These are phyloP conservation scores for Handroanthus guayacan DNA, from an alignment of 257 asterid species.

Conservation along the genomic window DNA sequence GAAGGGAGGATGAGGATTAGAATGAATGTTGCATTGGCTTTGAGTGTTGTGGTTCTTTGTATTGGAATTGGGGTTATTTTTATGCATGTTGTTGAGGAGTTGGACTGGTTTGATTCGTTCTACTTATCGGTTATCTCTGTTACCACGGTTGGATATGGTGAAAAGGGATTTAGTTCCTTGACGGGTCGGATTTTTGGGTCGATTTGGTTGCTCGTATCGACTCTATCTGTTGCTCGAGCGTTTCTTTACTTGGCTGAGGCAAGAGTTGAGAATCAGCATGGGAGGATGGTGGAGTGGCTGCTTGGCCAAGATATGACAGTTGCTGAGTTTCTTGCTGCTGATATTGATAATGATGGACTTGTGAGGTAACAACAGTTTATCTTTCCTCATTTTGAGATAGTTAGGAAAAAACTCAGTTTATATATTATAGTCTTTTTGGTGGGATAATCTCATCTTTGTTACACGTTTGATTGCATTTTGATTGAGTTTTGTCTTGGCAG, in stretches of 20 bases:
- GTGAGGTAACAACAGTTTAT: slow-evolving; percentile 48
- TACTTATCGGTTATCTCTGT: slow-evolving; percentile 75
- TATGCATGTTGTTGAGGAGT: slow-evolving; percentile 67
- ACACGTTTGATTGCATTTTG: background rate
- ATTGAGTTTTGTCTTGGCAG: background rate
- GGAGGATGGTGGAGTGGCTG: slow-evolving; percentile 73
- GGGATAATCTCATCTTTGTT: background rate
- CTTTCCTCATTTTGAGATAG: background rate
- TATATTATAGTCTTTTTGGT: background rate
- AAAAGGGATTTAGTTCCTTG: slow-evolving; percentile 62
- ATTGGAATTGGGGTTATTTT: slow-evolving; percentile 63
- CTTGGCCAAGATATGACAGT: slow-evolving; percentile 74
- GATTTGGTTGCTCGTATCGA: slow-evolving; percentile 71
- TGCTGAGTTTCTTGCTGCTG: slow-evolving; percentile 71
- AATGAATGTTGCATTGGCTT: slow-evolving; percentile 69
- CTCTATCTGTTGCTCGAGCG: slow-evolving; percentile 78
- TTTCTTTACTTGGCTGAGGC: slow-evolving; percentile 80
- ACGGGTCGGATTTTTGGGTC: slow-evolving; percentile 69
- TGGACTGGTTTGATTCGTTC: slow-evolving; percentile 64
- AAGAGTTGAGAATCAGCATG: slow-evolving; percentile 66
- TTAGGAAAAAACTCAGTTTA: background rate
- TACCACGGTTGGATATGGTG: slow-evolving; percentile 79
- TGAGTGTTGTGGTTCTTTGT: slow-evolving; percentile 68
- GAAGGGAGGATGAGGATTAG: slow-evolving; percentile 79
- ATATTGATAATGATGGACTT: slow-evolving; percentile 66